These are phyloP conservation scores for Mallotus repandus DNA, from an alignment of 441 rosid species.

Conservation along the genomic window DNA sequence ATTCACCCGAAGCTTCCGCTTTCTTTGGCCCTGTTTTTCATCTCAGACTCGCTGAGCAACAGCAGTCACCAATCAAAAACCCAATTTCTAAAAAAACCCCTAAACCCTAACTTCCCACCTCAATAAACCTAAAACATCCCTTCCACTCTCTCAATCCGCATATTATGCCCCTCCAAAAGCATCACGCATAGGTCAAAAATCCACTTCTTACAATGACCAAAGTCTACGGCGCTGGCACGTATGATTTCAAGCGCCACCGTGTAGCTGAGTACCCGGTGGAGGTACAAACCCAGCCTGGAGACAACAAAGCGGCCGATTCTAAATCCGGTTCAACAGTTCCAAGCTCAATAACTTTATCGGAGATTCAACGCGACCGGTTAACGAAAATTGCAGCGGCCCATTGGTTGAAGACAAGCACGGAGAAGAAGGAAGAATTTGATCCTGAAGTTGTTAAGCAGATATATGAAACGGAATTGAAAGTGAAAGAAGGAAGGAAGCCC, in stretches of 20 bases:
- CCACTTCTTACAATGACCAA: conserved; percentile 54
- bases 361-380: conserved; percentile 87
- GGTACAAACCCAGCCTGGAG: conserved; percentile 39
- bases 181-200: neutral
- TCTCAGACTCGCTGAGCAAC: too few relatives aligned
- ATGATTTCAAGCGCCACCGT: conserved; percentile 97
- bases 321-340: conserved; percentile 58
- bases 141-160: neutral
- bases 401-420: conserved; percentile 53
- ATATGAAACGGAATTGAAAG: conserved; percentile 75
- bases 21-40: neutral
- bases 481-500: conserved; percentile 68
- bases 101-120: too few relatives aligned
- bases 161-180: neutral
- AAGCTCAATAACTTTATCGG: conserved; percentile 78
- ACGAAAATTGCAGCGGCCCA: conserved; percentile 79
- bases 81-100: too few relatives aligned
- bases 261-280: conserved; percentile 98
- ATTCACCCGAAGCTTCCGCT: neutral
- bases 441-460: conserved; percentile 79
- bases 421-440: conserved; percentile 48
- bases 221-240: conserved; percentile 90
- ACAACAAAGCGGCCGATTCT: conserved; percentile 27
- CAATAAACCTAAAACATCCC: too few relatives aligned
- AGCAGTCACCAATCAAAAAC: too few relatives aligned